A percentile compares a stretch with the other conserved stretches of the same genome.
These are phyloP conservation scores for Sphagnum contortum DNA, from an alignment of 225 moss, liverwort and hornwort species.

Conservation along the genomic window DNA sequence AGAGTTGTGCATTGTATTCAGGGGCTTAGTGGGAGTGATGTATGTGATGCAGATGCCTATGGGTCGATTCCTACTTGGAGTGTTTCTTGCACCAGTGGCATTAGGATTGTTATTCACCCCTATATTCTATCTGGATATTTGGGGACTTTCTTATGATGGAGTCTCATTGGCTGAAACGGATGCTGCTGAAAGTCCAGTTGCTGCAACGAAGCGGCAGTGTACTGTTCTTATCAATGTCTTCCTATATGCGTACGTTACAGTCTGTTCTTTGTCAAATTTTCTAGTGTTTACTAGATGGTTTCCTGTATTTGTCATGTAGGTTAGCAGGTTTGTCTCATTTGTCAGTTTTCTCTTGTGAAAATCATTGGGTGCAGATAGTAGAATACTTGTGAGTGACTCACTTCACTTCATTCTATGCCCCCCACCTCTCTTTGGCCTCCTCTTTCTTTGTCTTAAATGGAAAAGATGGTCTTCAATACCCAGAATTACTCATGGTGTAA, in stretches of 20 bases:
- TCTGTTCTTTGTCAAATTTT: neutral
- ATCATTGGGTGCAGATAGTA: too few relatives aligned
- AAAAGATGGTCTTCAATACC: too few relatives aligned
- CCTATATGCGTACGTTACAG: conserved; percentile 77
- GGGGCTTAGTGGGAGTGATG: too few relatives aligned
- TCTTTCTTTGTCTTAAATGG: neutral
- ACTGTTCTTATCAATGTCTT: conserved; percentile 76
- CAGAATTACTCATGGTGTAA: too few relatives aligned
- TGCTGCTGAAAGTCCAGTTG: conserved; percentile 37
- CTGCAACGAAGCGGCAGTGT: conserved; percentile 45
- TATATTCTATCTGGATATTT: conserved; percentile 66
- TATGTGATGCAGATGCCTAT: conserved; percentile 70
- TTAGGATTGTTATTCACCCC: conserved; percentile 90
- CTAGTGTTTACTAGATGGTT: neutral
- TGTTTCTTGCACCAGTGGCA: conserved; percentile 83
- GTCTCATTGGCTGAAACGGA: conserved; percentile 24
- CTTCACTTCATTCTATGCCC: too few relatives aligned
- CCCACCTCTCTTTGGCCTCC: neutral
- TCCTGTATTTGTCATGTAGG: neutral
- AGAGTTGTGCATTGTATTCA: too few relatives aligned
- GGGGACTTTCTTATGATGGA: conserved; percentile 74
- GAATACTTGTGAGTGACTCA: too few relatives aligned
- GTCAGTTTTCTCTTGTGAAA: too few relatives aligned
- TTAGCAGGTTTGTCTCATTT: too few relatives aligned
- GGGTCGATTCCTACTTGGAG: conserved; percentile 67